Evolutionary conservation across 2,329 filamentous ascomycete genomes (phyloP).

Genomic region (Madurella mycetomatis): DNA sequence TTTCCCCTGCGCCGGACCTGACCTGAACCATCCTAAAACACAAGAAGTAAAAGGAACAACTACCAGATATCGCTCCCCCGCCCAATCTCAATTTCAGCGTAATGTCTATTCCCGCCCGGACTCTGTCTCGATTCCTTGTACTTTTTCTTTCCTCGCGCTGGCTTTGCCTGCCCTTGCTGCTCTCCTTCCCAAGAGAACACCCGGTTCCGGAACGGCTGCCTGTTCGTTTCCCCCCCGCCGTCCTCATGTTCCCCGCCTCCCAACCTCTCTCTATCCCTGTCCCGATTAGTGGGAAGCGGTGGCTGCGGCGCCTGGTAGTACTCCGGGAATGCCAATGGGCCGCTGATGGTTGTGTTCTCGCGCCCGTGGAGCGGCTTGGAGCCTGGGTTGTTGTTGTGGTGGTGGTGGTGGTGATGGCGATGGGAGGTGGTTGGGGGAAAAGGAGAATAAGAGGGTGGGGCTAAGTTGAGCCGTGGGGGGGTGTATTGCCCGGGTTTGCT

Average conservation of each 20-base stretch:
- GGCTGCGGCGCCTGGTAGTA: not conserved
- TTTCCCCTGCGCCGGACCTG: not conserved
- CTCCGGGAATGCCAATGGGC: conserved; percentile 22
- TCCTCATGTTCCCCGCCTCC: no score
- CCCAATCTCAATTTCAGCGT: conserved; percentile 24
- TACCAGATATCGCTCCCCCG: conserved; percentile 24
- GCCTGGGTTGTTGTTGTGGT: not conserved
- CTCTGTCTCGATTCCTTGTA: conserved; percentile 6
- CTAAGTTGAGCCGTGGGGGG: not conserved
- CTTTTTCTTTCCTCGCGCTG: not conserved
- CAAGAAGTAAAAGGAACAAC: conserved; percentile 4
- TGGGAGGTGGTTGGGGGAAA: no score
- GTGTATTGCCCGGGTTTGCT: not conserved
- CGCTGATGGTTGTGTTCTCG: conserved; percentile 19
- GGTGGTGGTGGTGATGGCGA: not conserved
- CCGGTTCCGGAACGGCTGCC: not conserved
- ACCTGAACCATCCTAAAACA: not conserved
- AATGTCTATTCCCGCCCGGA: conserved; percentile 16
- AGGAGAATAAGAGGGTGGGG: no score
- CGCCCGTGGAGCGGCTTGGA: conserved; percentile 12
- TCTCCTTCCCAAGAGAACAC: no score
- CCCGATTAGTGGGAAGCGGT: not conserved
- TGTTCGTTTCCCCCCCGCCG: no score
- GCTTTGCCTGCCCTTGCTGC: not conserved
- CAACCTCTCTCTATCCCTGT: no score